phyloP scores from a whole-genome alignment of 768 basidiomycete species.

The Kwoniella mangroviensis region DNA sequence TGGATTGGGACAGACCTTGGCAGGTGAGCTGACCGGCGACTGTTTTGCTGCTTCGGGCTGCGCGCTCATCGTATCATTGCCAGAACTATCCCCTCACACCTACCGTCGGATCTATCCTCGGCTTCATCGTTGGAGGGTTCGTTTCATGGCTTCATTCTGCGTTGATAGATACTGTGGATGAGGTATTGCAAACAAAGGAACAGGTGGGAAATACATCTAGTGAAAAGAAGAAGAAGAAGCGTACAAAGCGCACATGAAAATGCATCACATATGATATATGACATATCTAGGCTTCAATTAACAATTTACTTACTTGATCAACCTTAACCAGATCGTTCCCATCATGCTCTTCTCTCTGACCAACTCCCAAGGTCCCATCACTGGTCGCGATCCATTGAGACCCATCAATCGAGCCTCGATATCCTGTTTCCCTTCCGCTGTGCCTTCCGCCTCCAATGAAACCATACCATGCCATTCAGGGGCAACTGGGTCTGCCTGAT shows the following conservation, averaged over 20 bases:
- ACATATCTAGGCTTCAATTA: background rate
- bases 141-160: slow-evolving; percentile 34
- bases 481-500: slow-evolving; percentile 21
- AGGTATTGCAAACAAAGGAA: slow-evolving; percentile 7
- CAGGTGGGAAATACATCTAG: background rate
- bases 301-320: slow-evolving; percentile 28
- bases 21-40: slow-evolving; percentile 66
- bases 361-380: slow-evolving; percentile 57
- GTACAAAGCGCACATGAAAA: slow-evolving; percentile 7
- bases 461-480: slow-evolving; percentile 56
- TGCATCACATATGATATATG: slow-evolving; percentile 1
- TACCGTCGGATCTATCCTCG: slow-evolving; percentile 36
- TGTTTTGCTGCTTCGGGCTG: background rate
- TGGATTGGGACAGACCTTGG: slow-evolving; percentile 98
- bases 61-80: no score
- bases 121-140: slow-evolving; percentile 44
- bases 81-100: slow-evolving; percentile 51
- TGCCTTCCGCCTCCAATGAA: slow-evolving; percentile 57
- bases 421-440: slow-evolving; percentile 54
- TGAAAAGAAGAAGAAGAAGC: slow-evolving; percentile 16
- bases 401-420: slow-evolving; percentile 47
- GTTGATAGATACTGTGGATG: slow-evolving; percentile 15
- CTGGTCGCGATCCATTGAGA: slow-evolving; percentile 24
- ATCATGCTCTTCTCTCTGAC: slow-evolving; percentile 53
- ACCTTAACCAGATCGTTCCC: slow-evolving; percentile 56